Evolutionary conservation across 805 yeast genomes (phyloP), one percentile per base, ranked within the genome.

Genomic region (Lachancea lanzarotensis): DNA sequence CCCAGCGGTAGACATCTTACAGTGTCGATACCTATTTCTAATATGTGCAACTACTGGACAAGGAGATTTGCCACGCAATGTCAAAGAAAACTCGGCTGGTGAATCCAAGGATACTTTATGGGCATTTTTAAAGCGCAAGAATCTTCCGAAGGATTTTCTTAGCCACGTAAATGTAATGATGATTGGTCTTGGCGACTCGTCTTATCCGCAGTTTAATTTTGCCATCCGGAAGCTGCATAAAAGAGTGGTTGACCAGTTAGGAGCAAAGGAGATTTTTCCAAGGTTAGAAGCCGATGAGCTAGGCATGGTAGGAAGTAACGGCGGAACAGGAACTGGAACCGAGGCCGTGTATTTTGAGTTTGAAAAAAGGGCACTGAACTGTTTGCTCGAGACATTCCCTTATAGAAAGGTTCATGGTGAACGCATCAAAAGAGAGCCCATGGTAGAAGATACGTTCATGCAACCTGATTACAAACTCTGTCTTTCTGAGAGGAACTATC

Each of bases 41-140:
- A 60, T 91, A 2, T 84, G 95, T 59, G 81, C 96, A 1, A 91
- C 98, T 0, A 84, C 95, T 1, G 98, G 98, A 7, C 97, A 91
- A 63, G 98, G 98, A 22, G 96, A 84, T 49, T 64, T 91, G 29
- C 98, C 98, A 0, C 65, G 84, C 35, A 87, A 87, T 58, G 82
- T 84, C 0, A 71, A 71, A 50, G 78, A 75, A 48, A 38, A 45
- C 13, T 38, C 57, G 8, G 43, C 37, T 15, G 61, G 55, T 16
- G 35, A 27, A 26, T 25, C 43, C 2, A 46, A 45, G 10, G 47
- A 53, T 16, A 54, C 60, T 2, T 77, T 91, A 50, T 84, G 96
- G 95, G 72, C 74, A 52, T 79, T 83, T 49, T 63, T 93, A 53
- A 74, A 87, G 46, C 78, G 76, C 58, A 78, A 74, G 59, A 80